These are phyloP conservation scores for Cetradonia linearis DNA, from an alignment of 495 filamentous ascomycete species.

Conservation along the genomic window DNA sequence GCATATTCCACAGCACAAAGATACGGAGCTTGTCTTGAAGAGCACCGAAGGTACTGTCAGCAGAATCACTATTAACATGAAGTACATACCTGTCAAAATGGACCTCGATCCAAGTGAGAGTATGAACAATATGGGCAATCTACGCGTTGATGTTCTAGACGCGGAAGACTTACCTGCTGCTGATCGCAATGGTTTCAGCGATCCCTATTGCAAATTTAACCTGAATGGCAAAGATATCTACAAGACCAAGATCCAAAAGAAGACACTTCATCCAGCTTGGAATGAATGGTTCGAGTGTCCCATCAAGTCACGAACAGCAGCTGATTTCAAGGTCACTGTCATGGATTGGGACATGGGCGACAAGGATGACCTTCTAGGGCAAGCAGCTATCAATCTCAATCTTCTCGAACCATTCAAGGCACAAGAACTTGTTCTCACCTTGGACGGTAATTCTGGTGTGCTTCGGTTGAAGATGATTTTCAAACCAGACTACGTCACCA, in stretches of 20 bases:
- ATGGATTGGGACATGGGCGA: conserved; percentile 95
- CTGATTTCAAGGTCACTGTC: conserved; percentile 74
- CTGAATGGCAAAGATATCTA: conserved; percentile 75
- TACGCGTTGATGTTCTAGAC: conserved; percentile 85
- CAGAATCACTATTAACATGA: conserved; percentile 79
- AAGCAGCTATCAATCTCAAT: conserved; percentile 65
- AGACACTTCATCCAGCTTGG: conserved; percentile 89
- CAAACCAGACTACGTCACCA: conserved; percentile 82
- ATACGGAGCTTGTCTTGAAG: conserved; percentile 67
- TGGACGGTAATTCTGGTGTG: conserved; percentile 83
- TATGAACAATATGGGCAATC: conserved; percentile 95
- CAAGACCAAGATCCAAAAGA: conserved; percentile 93
- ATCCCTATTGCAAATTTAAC: conserved; percentile 92
- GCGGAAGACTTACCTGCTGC: conserved; percentile 79
- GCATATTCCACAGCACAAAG: conserved; percentile 56
- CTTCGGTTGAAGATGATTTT: conserved; percentile 83
- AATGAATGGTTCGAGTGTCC: conserved; percentile 87
- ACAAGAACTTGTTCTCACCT: conserved; percentile 57
- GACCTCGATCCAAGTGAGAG: conserved; percentile 84
- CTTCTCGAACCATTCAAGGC: conserved; percentile 74
- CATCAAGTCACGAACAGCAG: conserved; percentile 70
- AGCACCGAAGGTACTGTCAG: conserved; percentile 64
- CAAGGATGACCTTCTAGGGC: conserved; percentile 78
- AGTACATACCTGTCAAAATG: conserved; percentile 92
- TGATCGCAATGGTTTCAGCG: conserved; percentile 91